Evolutionary conservation across 495 filamentous ascomycete genomes (phyloP), one percentile per base, ranked within the genome.

Genomic region (Podospora fimiseda): DNA sequence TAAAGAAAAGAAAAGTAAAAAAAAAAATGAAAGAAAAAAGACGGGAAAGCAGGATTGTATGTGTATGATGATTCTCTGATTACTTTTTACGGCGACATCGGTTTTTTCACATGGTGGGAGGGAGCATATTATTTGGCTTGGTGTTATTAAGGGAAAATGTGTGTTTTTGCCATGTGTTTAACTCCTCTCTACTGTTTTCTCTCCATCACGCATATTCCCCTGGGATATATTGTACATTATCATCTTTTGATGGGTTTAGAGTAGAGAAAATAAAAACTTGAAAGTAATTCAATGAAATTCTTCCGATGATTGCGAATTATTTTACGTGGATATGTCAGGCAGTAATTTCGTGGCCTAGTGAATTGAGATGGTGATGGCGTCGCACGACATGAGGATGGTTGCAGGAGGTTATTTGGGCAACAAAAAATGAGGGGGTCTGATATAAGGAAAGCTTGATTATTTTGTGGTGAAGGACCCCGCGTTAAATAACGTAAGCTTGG

Each of bases 111-210:
- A n/a, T 61, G 59, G 59, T 33, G 27, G 27, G 27, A 33, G 11
- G 11, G 11, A 33, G 11, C 5, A 33, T 6, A 53, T 55, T 56
- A 62, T 64, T 56, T 60, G 57, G 60, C 43, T 63, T 47, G 60
- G 44, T 59, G 65, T 66, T 61, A 65, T 66, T 48, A 58, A 45
- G 58, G 63, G 27, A 33, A 6, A 53, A 47, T 64, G 63, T 62
- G 60, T 52, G 60, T 47, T 21, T 61, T 57, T 57, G 52, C 60
- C 61, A 60, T 66, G 59, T 64, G 59, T 33, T 11, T 33, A 5
- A 6, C 61, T 64, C 63, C 65, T 60, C 65, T 68, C 65, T 64
- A 56, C 59, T 52, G 62, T 61, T 51, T 46, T 43, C 44, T n/a
- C n/a, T n/a, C n/a, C n/a, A n/a, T n/a, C n/a, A n/a, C n/a, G n/a